Conservation (phyloP, 805 yeast genomes). For the Candida maltosa region DNA sequence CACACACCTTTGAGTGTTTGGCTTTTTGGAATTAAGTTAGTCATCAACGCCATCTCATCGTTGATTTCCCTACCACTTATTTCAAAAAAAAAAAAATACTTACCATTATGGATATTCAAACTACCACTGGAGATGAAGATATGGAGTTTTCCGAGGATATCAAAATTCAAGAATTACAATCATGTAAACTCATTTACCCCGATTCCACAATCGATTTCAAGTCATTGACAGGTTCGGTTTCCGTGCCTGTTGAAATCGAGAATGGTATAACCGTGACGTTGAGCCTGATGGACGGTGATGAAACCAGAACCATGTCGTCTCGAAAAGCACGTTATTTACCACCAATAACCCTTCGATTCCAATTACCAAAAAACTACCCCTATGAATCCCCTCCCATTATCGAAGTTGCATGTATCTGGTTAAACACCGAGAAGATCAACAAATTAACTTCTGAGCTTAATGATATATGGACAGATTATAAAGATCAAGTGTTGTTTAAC, state of each 20-base stretch:
- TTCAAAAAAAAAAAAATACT: too few relatives aligned
- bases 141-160: slow-evolving; percentile 17
- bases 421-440: slow-evolving; percentile 6
- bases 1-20: too few relatives aligned
- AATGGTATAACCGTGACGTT: slow-evolving; percentile 8
- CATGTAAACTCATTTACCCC: slow-evolving; percentile 40
- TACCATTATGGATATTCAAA: too few relatives aligned
- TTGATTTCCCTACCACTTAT: too few relatives aligned
- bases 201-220: slow-evolving; percentile 18
- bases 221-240: slow-evolving; percentile 18
- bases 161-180: slow-evolving; percentile 36
- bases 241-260: slow-evolving; percentile 22
- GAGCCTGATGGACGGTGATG: not conserved
- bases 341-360: slow-evolving; percentile 22
- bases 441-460: slow-evolving; percentile 15
- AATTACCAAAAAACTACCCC: slow-evolving; percentile 36
- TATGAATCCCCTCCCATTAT: slow-evolving; percentile 20
- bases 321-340: slow-evolving; percentile 25
- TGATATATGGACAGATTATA: slow-evolving; percentile 30
- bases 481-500: slow-evolving; percentile 39
- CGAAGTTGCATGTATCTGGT: slow-evolving; percentile 15
- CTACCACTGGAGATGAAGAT: slow-evolving; percentile 3
- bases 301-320: not conserved
- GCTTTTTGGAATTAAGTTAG: too few relatives aligned
- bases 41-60: too few relatives aligned